Percentiles rank a stretch among this genome's conserved stretches.
Evolutionary conservation across 1,284 basidiomycete genomes (phyloP).

Genomic region (Sparassis latifolia): DNA sequence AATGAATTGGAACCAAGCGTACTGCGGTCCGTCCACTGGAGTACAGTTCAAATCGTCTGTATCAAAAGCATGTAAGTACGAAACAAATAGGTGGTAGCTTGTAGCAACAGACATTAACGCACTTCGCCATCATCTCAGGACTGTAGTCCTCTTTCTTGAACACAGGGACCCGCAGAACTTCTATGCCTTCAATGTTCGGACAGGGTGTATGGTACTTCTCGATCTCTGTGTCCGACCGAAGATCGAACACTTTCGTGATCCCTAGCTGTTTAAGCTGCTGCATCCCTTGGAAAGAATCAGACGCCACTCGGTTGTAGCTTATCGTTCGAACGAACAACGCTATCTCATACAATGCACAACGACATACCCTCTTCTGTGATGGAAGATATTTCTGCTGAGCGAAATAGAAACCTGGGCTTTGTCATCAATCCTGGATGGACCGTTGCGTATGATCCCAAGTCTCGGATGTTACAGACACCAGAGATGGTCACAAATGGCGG

Average conservation of each 20-base stretch:
- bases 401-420: slow-evolving; percentile 49
- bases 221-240: slow-evolving; percentile 74
- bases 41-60: slow-evolving; percentile 67
- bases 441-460: slow-evolving; percentile 58
- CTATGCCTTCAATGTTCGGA: slow-evolving; percentile 55
- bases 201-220: slow-evolving; percentile 59
- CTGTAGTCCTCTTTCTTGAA: slow-evolving; percentile 73
- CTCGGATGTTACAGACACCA: slow-evolving; percentile 68
- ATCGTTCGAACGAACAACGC: too few species aligned
- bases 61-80: slow-evolving; percentile 13
- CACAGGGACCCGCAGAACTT: slow-evolving; percentile 55
- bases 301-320: background rate
- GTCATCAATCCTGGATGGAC: slow-evolving; percentile 41
- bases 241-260: slow-evolving; percentile 60
- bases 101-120: slow-evolving; percentile 34
- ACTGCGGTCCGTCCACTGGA: slow-evolving; percentile 76
- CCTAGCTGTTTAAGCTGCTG: slow-evolving; percentile 50
- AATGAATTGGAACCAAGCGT: slow-evolving; percentile 4
- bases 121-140: slow-evolving; percentile 77
- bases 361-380: slow-evolving; percentile 57
- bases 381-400: slow-evolving; percentile 62
- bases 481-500: slow-evolving; percentile 62
- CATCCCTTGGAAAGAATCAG: slow-evolving; percentile 38
- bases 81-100: background rate
- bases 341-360: background rate